Evolutionary conservation across 352 stramenopile species (phyloP), one percentile per base, ranked within the genome.

Genomic region (Detonula confervacea): DNA sequence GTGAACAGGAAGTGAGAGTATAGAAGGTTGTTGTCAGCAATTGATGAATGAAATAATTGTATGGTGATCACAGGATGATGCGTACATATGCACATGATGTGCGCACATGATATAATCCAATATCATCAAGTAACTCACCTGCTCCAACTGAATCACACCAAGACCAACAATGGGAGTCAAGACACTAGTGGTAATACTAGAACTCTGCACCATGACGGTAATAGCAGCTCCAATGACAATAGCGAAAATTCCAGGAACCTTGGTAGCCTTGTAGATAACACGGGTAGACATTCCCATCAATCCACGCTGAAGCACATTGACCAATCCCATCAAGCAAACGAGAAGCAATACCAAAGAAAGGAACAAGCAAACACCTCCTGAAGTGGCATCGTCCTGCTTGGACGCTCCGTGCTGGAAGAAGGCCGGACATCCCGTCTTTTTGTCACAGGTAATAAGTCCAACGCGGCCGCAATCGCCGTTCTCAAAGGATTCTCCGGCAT

Each of bases 161-260:
- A 97, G 79, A 35, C 95, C 95, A 35, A 96, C 95, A 57, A 98
- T 72, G 4, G 95, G 95, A 18, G 94, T 97, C 49, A 96, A 81
- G n/a, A 92, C 94, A 56, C 92, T 97, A 0, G 94, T 97, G 22
- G 96, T 96, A 24, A 98, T 93, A 12, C 93, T 96, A 18, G 92
- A 97, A 73, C 90, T 96, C 78, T 98, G 95, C 1, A 98, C 95
- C 30, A 85, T 71, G 24, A 97, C 94, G 12, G 95, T 98, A 69
- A 97, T 84, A 57, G 88, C 76, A 20, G 73, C 84, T 65, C 95
- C 95, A 67, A 97, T 89, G 27, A 95, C 0, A 66, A 97, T 97
- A 57, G 95, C 93, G 47, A 97, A 49, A 65, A 96, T 96, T 64
- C 93, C 92, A 80, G 97, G 96, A 78, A 95, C 95, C 77, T 96